Evolutionary conservation across 2,329 filamentous ascomycete genomes (phyloP), one percentile per base, ranked within the genome.

Genomic region (Colletotrichum sp.): DNA sequence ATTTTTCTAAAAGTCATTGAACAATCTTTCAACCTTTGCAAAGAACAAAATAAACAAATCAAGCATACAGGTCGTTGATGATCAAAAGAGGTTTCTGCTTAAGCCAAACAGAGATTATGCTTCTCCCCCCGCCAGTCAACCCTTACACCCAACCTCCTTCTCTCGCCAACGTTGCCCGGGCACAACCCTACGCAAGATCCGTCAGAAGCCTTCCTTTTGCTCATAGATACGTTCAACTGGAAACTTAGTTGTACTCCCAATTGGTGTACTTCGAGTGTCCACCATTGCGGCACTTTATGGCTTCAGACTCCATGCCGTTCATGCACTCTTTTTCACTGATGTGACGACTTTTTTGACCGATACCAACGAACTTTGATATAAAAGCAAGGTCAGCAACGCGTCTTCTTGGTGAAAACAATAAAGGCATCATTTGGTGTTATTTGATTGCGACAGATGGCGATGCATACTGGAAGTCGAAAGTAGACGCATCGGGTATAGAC

Each of bases 381-480:
- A 4, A 7, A 18, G 5, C 29, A 29, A 43, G 18, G 21, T 62
- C 21, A 43, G 21, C 0, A 62, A 18, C 18, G 9, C 5, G 9
- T 36, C 2, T 15, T 9, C 2, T 6, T n/a, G 11, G 18, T 43
- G 4, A 1, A n/a, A 43, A 6, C 3, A n/a, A 43, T 3, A 8
- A 43, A 1, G 38, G 18, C 38, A 8, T 43, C 3, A 24, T 24
- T 55, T 55, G 51, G 15, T 55, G 24, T 8, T 13, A 27, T 27
- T 27, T 27, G 15, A 27, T 55, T 8, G 13, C 7, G 5, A 2
- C 15, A 16, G 21, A 55, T 27, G n/a, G 24, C 21, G 3, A 55
- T 24, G 4, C 6, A 16, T 5, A 2, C 21, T 55, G 13, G 6
- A 6, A 4, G 38, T 12, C 18, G 0, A 1, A 43, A 16, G 3